Conservation (phyloP, 2,329 filamentous ascomycete species). For the Cylindrodendrum hubeiense region DNA sequence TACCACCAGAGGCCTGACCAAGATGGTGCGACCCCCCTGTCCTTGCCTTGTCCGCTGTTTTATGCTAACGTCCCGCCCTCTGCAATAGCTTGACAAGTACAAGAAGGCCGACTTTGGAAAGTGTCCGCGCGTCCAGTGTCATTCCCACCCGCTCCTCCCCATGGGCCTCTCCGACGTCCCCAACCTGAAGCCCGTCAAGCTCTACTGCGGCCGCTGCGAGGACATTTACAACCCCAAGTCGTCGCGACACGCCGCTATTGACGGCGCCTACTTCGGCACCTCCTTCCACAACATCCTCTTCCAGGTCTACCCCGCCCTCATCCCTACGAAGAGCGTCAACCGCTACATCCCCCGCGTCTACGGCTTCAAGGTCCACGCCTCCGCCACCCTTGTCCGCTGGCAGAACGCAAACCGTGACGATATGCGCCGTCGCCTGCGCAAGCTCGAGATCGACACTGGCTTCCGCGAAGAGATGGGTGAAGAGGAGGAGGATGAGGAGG, state of each 20-base stretch:
- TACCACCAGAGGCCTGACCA: conserved; percentile 90
- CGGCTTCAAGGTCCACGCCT: conserved; percentile 94
- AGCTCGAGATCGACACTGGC: conserved; percentile 80
- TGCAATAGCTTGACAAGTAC: conserved; percentile 92
- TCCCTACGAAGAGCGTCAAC: conserved; percentile 86
- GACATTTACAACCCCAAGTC: conserved; percentile 99
- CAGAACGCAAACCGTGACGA: conserved; percentile 85
- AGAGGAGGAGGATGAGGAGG: conserved; percentile 73
- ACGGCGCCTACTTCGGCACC: conserved; percentile 97
- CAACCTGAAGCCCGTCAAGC: conserved; percentile 90
- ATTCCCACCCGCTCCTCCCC: conserved; percentile 91
- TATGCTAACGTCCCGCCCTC: conserved; percentile 8
- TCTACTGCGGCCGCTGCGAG: conserved; percentile 97
- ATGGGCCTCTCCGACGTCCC: conserved; percentile 94
- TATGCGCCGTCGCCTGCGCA: conserved; percentile 81
- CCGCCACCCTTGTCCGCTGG: conserved; percentile 90
- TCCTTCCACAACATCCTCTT: conserved; percentile 99
- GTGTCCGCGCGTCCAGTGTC: conserved; percentile 95
- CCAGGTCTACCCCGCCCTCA: conserved; percentile 93
- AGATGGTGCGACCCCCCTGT: conserved; percentile 79
- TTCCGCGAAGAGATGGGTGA: conserved; percentile 79
- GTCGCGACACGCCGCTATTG: conserved; percentile 92
- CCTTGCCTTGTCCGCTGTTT: background rate
- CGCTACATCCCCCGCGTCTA: conserved; percentile 93
- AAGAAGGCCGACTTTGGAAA: conserved; percentile 99